These are phyloP conservation scores for Phytophthora aleatoria DNA, from an alignment of 352 stramenopile genomes.

Conservation along the genomic window DNA sequence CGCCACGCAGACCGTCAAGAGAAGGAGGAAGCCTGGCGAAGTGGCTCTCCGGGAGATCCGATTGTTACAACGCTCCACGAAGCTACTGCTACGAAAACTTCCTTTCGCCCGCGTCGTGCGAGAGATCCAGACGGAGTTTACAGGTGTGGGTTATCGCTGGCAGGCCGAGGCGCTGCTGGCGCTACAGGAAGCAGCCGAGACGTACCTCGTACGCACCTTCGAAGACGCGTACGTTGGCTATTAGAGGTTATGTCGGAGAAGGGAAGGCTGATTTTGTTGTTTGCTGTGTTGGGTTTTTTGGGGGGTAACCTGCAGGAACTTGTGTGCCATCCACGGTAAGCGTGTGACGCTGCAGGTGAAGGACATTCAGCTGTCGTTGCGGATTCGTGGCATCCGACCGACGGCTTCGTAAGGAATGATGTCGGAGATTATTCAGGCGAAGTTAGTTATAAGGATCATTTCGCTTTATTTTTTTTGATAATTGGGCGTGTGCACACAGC, in stretches of 20 bases:
- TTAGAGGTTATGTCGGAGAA: not conserved
- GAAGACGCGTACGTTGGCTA: constrained; percentile 86
- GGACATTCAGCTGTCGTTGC: constrained; percentile 93
- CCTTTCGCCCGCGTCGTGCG: constrained; percentile 96
- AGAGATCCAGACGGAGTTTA: constrained; percentile 92
- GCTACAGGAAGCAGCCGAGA: constrained; percentile 93
- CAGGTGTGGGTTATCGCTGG: constrained; percentile 84
- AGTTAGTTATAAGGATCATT: not conserved
- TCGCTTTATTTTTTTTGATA: constrained; percentile 26
- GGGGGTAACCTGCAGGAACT: constrained; percentile 81
- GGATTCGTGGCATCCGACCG: constrained; percentile 84
- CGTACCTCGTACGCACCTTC: constrained; percentile 95
- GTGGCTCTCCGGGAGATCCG: constrained; percentile 96
- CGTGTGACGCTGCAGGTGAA: constrained; percentile 96
- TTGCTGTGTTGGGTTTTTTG: not conserved
- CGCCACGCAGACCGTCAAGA: constrained; percentile 41
- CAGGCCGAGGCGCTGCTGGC: constrained; percentile 93
- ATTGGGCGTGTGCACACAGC: constrained; percentile 7
- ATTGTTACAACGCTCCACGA: constrained; percentile 94
- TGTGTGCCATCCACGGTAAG: constrained; percentile 96
- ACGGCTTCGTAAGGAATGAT: constrained; percentile 29
- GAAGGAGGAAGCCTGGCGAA: constrained; percentile 68
- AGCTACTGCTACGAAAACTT: constrained; percentile 96
- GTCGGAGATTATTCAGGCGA: constrained; percentile 4
- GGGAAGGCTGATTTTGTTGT: constrained; percentile 3